phyloP scores from a whole-genome alignment of 768 basidiomycete species.

The Leucosporidium yakuticum region DNA sequence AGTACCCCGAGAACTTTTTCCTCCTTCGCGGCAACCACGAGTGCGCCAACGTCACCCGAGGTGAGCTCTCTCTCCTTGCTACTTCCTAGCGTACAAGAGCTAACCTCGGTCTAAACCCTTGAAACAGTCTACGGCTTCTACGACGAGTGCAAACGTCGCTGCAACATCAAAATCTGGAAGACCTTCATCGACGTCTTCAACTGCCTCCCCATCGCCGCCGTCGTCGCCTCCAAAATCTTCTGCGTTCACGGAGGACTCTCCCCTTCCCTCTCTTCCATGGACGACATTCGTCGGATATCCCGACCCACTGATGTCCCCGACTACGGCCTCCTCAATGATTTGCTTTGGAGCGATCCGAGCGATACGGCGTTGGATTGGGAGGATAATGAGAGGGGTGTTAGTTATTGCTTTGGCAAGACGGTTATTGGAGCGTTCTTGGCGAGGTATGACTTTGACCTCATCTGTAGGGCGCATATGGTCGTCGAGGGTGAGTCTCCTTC shows the following conservation, averaged over 20 bases:
- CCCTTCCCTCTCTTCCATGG: conserved; percentile 89
- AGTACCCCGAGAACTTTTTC: conserved; percentile 99
- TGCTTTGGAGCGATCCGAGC: conserved; percentile 96
- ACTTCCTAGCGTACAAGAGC: background rate
- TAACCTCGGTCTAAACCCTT: background rate
- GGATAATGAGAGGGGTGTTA: conserved; percentile 97
- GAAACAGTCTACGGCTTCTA: conserved; percentile 97
- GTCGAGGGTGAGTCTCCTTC: conserved; percentile 62
- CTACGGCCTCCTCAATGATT: conserved; percentile 91
- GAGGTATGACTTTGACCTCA: conserved; percentile 96
- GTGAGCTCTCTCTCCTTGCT: conserved; percentile 45
- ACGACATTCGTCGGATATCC: conserved; percentile 95
- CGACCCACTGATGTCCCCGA: conserved; percentile 98
- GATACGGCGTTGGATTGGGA: conserved; percentile 99
- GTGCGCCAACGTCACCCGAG: conserved; percentile 97
- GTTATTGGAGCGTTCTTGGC: conserved; percentile 83
- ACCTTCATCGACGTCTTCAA: conserved; percentile 99
- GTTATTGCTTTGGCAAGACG: conserved; percentile 96
- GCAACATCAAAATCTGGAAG: conserved; percentile 99
- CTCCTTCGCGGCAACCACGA: conserved; percentile 96
- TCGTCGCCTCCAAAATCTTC: conserved; percentile 98
- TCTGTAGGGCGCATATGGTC: conserved; percentile 99
- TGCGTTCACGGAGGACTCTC: conserved; percentile 91
- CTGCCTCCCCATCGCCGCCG: conserved; percentile 93
- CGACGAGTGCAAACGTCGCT: conserved; percentile 98